Evolutionary conservation across 148 eudicot genomes (phyloP).

Genomic region (Arctostaphylos glauca): DNA sequence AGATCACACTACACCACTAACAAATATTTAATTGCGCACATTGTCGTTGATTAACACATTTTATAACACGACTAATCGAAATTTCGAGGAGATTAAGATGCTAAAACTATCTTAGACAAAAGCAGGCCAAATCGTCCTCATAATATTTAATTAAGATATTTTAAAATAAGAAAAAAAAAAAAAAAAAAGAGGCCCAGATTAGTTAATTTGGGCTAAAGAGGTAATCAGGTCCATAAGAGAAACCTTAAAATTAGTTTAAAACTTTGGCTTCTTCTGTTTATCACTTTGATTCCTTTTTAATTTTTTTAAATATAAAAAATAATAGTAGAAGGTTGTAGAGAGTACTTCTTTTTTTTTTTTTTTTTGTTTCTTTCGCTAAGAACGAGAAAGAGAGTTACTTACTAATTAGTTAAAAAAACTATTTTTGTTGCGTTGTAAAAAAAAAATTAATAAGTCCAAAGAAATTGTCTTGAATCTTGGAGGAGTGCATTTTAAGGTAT

Average conservation of each 20-base stretch:
- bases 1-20: background rate
- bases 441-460: background rate
- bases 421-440: background rate
- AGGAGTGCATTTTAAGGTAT: slow-evolving; percentile 2
- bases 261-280: background rate
- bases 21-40: background rate
- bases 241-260: background rate
- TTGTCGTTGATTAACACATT: background rate
- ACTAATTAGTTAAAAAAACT: no score
- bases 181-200: background rate
- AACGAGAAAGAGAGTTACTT: background rate
- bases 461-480: background rate
- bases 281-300: background rate
- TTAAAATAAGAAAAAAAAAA: no score
- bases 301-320: background rate
- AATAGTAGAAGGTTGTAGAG: background rate
- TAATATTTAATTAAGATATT: background rate
- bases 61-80: background rate
- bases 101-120: background rate
- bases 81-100: slow-evolving; percentile 3
- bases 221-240: background rate
- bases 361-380: background rate
- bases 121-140: background rate
- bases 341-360: background rate
- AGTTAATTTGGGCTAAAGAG: background rate